Percentiles rank a stretch among this genome's conserved stretches.
Evolutionary conservation across 495 filamentous ascomycete species (phyloP).

Genomic region (Evansstolkia leycettana): DNA sequence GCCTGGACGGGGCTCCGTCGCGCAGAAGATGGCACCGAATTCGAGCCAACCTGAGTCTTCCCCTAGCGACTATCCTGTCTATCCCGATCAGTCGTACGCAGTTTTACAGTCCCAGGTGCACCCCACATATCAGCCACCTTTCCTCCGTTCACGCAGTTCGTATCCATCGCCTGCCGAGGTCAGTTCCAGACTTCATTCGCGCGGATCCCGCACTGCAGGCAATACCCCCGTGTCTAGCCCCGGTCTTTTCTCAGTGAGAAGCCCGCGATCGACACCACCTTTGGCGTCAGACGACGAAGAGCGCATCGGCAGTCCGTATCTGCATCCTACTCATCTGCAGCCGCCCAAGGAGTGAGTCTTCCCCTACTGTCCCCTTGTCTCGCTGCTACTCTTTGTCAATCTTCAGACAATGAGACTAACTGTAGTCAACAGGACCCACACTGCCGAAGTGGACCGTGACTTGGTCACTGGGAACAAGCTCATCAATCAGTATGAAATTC

Average conservation of each 20-base stretch:
- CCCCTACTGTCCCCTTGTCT: background rate
- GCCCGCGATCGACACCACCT: conserved; percentile 30
- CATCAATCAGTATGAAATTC: conserved; percentile 95
- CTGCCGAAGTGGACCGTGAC: conserved; percentile 80
- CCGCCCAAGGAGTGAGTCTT: conserved; percentile 45
- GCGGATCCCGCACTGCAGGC: conserved; percentile 35
- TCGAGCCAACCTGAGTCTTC: conserved; percentile 14
- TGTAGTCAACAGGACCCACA: conserved; percentile 50
- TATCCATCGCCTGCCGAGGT: conserved; percentile 28
- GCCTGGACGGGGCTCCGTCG: conserved; percentile 11
- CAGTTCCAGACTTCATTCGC: conserved; percentile 16
- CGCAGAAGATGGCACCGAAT: conserved; percentile 15
- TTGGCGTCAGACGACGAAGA: conserved; percentile 37
- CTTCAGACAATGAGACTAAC: no score
- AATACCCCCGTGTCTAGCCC: conserved; percentile 60
- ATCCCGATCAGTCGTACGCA: conserved; percentile 42
- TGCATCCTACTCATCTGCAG: conserved; percentile 54
- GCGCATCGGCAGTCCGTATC: conserved; percentile 38
- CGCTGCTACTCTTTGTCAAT: no score
- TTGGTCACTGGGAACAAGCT: conserved; percentile 78
- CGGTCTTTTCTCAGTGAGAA: conserved; percentile 46
- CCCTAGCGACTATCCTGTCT: conserved; percentile 32
- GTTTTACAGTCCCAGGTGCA: conserved; percentile 37
- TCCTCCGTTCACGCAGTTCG: conserved; percentile 27
- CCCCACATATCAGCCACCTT: conserved; percentile 30